Evolutionary conservation across 805 yeast genomes (phyloP).

Genomic region (Candida morakotiae): DNA sequence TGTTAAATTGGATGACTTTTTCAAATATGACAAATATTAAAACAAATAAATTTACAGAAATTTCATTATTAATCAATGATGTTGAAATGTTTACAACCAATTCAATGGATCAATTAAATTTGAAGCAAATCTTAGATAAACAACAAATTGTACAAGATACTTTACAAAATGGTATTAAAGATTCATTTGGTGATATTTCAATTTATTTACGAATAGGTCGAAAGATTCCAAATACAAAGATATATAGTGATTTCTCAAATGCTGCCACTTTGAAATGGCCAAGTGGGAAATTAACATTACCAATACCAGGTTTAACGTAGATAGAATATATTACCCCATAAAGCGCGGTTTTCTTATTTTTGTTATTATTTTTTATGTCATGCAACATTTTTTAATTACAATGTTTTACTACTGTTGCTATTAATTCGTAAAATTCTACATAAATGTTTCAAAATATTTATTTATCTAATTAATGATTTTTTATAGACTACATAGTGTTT

Average conservation of each 20-base stretch:
- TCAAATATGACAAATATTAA: background rate
- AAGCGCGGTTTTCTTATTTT: too few relatives aligned
- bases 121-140: conserved; percentile 18
- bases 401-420: too few relatives aligned
- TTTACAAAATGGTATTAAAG: conserved; percentile 18
- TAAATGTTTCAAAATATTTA: background rate
- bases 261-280: conserved; percentile 64
- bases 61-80: conserved; percentile 72
- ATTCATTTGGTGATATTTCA: conserved; percentile 26
- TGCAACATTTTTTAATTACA: too few relatives aligned
- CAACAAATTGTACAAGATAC: conserved; percentile 20
- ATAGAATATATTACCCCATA: background rate
- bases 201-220: conserved; percentile 58
- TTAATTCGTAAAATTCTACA: too few relatives aligned
- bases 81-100: conserved; percentile 68
- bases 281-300: conserved; percentile 47
- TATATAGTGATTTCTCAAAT: conserved; percentile 58
- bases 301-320: conserved; percentile 51
- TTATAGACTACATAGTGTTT: background rate
- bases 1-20: conserved; percentile 31
- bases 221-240: conserved; percentile 35
- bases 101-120: conserved; percentile 34
- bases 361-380: background rate
- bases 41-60: conserved; percentile 38
- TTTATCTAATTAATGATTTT: conserved; percentile 1